Base-by-base conservation (phyloP, 164 flowering plant genomes). In the Sextonia rubra region DNA sequence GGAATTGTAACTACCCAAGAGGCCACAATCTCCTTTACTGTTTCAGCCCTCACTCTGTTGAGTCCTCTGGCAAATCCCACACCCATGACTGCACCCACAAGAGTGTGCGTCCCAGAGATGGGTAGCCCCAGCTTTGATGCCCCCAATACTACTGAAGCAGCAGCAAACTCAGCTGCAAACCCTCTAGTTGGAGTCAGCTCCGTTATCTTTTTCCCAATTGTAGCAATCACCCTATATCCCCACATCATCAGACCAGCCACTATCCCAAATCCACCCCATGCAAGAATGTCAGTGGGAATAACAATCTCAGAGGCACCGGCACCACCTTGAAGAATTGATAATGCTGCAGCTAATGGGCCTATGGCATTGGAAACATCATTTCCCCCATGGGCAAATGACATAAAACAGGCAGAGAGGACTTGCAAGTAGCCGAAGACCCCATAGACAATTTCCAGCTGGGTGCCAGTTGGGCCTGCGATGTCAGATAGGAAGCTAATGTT, bases 351-450 rank as follows among this genome's bases (percentile, higher is more conserved):
- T 80, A 96, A 73, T 2, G 99, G 99, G 55, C 99, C 99, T 30
- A 96, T 96, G 12, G 99, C 99, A 74, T 96, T 96, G 67, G 99
- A 91, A 44, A 96, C 99, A 75, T 96, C 99, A 48, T 93, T 96
- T 27, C 97, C 99, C 6, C 99, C 99, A 74, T 96, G 99, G 47
- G 98, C 98, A 82, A 96, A 96, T 32, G 99, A 96, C 99, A 96
- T 96, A 90, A 96, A 96, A 83, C 99, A 96, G 23, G 99, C 99
- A 14, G 99, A 96, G 17, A 96, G 79, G 62, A 96, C 86, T 74
- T 96, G 98, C 99, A 96, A 90, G 83, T 93, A 93, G 70, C 99
- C 99, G 66, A 96, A 96, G 17, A 96, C 98, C 12, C 97, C 91
- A 65, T 93, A 96, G 12, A 96, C 99, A 75, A 96, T 90, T 79